A percentile compares a stretch with the other conserved stretches of the same genome.
phyloP scores from a whole-genome alignment of 768 basidiomycete species.

The Suillus subaureus region DNA sequence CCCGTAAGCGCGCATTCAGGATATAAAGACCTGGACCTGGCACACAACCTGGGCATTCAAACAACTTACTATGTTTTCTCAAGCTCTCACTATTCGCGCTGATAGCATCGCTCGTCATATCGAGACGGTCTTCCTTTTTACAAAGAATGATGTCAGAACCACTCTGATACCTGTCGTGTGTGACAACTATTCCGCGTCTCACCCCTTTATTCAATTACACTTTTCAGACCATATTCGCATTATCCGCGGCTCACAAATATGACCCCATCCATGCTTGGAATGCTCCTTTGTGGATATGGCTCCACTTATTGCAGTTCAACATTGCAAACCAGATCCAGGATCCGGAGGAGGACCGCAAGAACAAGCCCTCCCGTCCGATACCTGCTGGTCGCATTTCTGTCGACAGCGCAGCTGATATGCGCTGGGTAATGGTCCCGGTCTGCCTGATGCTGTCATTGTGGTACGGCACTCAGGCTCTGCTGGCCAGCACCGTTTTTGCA shows the following conservation, averaged over 20 bases:
- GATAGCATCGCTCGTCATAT: constrained; percentile 15
- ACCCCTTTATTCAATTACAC: background rate
- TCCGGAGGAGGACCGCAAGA: constrained; percentile 41
- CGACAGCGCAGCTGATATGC: constrained; percentile 33
- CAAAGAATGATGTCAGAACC: constrained; percentile 21
- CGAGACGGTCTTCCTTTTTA: constrained; percentile 26
- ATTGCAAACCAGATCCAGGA: constrained; percentile 42
- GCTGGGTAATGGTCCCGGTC: constrained; percentile 34
- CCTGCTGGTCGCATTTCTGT: constrained; percentile 43
- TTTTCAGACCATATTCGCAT: constrained; percentile 34
- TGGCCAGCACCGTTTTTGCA: constrained; percentile 34
- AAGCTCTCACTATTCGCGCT: background rate
- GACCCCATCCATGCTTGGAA: constrained; percentile 19
- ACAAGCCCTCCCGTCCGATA: constrained; percentile 45
- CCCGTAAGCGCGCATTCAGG: background rate
- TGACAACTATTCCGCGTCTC: background rate
- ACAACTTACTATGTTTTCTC: background rate
- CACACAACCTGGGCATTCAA: background rate
- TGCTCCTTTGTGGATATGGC: constrained; percentile 42
- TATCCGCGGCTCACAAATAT: constrained; percentile 24
- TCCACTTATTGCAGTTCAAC: constrained; percentile 43
- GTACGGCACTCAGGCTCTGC: constrained; percentile 35
- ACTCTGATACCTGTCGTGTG: constrained; percentile 24
- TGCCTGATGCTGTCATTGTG: constrained; percentile 34
- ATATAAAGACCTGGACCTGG: background rate